Evolutionary conservation across 2,329 filamentous ascomycete genomes (phyloP).

Genomic region (Ascochyta koolunga): DNA sequence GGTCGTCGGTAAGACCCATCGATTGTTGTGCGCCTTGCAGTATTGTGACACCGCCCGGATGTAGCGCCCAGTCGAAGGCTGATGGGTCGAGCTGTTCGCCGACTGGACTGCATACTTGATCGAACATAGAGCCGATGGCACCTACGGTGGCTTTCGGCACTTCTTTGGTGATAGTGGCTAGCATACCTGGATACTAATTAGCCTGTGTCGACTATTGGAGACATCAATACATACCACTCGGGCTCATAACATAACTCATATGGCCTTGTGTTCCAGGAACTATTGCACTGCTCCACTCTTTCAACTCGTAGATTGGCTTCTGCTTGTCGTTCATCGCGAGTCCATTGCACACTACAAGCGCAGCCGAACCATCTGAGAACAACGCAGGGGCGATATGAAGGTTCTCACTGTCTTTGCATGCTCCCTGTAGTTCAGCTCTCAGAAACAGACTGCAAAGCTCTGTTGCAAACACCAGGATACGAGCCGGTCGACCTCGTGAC

Average conservation of each 20-base stretch:
- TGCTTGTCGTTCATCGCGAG: conserved; percentile 53
- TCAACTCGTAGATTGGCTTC: conserved; percentile 60
- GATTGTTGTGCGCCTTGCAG: conserved; percentile 66
- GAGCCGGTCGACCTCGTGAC: conserved; percentile 64
- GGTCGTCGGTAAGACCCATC: conserved; percentile 64
- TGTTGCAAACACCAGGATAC: conserved; percentile 69
- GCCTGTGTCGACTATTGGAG: too few relatives aligned
- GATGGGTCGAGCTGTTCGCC: conserved; percentile 44
- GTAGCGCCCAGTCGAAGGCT: conserved; percentile 76
- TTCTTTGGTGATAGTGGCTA: conserved; percentile 30
- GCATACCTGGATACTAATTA: conserved; percentile 19
- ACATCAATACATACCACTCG: conserved; percentile 55
- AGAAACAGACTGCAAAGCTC: conserved; percentile 62
- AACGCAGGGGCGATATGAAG: conserved; percentile 69
- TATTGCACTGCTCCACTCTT: conserved; percentile 69
- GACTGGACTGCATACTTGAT: conserved; percentile 34
- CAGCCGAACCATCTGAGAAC: conserved; percentile 75
- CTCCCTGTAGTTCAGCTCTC: conserved; percentile 69
- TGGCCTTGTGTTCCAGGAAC: conserved; percentile 67
- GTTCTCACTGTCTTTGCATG: conserved; percentile 55
- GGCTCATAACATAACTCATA: conserved; percentile 69
- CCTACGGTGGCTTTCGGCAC: conserved; percentile 25
- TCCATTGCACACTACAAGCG: conserved; percentile 68
- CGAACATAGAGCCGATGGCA: conserved; percentile 34
- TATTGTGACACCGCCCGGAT: conserved; percentile 72